Evolutionary conservation across 2,329 filamentous ascomycete species (phyloP), one percentile per base, ranked within the genome.

Genomic region (Botrytis fabae): DNA sequence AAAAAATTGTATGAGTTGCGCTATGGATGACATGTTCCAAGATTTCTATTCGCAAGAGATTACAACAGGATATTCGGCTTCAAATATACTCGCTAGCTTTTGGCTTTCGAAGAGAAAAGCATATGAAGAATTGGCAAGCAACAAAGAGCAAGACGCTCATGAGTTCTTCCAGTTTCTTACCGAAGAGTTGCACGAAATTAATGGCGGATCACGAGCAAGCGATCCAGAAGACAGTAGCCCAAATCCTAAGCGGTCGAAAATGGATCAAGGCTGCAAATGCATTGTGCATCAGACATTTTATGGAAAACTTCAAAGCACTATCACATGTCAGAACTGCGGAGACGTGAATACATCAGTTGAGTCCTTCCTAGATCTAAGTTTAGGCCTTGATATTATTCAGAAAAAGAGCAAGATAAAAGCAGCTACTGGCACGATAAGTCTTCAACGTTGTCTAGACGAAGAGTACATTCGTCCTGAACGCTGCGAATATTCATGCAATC

Each of bases 161-260:
- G 95, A 98, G 81, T 98, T 97, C 83, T 97, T 98, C 82, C 94
- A 97, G 81, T 98, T 97, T 80, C 88, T 98, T 48, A 92, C 97
- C 51, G 95, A 98, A 83, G 93, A 96, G 78, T 86, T 99, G 25
- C 95, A 98, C 80, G 90, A 92, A 80, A 88, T 94, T 59, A 96
- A 95, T 78, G 44, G 89, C 87, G 80, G 87, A 81, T 69, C 87
- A 84, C 75, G 88, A 86, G 72, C 73, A 28, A 64, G 74, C 42
- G 73, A 76, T 38, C 61, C 70, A 18, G 77, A 78, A 57, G 78
- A 78, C 18, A 68, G 48, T 16, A 75, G 73, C 59, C 73, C 75
- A 28, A 72, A 74, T n/a, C 73, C 75, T 18, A 80, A 79, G 54
- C 71, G 74, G 25, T 70, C 64, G 4, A 78, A 78, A 69, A 75